Conservation (phyloP, 441 rosid species). For the Adansonia madagascariensis region DNA sequence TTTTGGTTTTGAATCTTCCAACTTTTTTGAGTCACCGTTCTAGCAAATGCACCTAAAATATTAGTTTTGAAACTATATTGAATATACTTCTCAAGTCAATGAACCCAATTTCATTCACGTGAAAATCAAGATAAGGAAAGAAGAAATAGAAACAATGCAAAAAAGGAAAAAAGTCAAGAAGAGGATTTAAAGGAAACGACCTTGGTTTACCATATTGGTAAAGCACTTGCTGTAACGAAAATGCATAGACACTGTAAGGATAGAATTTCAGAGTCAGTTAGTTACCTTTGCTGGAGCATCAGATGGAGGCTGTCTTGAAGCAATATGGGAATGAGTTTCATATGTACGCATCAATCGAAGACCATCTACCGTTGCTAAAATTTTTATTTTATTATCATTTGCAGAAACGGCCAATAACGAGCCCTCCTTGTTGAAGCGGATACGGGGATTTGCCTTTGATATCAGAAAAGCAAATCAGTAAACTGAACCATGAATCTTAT, state of each 20-base stretch:
- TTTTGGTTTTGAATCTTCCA: constrained; percentile 53
- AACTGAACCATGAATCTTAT: background rate
- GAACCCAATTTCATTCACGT: background rate
- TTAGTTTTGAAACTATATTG: background rate
- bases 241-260: constrained; percentile 21
- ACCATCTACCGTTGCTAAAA: constrained; percentile 66
- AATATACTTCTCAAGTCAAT: background rate
- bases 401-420: constrained; percentile 66
- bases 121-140: constrained; percentile 11
- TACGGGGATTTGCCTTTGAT: constrained; percentile 60
- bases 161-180: background rate
- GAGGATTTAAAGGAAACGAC: constrained; percentile 17
- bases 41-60: constrained; percentile 30
- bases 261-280: background rate
- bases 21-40: constrained; percentile 59
- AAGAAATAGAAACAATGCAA: constrained; percentile 3
- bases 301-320: constrained; percentile 38
- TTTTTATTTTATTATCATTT: constrained; percentile 64
- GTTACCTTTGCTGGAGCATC: constrained; percentile 40
- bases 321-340: constrained; percentile 44
- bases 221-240: constrained; percentile 24
- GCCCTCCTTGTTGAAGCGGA: constrained; percentile 75
- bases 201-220: background rate
- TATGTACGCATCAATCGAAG: constrained; percentile 48
- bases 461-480: constrained; percentile 23